Conservation (phyloP, 73 alveolate species). For the Paraurostyla sp. region DNA sequence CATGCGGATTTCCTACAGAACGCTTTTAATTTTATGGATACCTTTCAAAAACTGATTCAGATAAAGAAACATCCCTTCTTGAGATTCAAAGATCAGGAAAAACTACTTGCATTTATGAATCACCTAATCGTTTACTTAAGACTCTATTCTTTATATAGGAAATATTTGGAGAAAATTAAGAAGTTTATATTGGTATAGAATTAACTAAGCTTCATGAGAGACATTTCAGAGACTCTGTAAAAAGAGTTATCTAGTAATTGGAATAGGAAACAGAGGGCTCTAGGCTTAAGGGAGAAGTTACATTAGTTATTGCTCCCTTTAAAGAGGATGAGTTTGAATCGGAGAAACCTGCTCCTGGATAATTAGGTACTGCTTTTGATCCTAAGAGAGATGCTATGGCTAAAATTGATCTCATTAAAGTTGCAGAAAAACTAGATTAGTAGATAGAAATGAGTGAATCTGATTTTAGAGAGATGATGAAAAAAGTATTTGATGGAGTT, state of each 20-base stretch:
- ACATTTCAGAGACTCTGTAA: constrained; percentile 64
- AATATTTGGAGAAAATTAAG: constrained; percentile 79
- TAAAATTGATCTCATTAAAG: constrained; percentile 16
- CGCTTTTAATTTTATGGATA: constrained; percentile 83
- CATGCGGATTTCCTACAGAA: constrained; percentile 88
- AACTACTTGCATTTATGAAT: constrained; percentile 76
- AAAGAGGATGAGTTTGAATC: constrained; percentile 42
- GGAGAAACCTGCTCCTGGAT: too few species aligned
- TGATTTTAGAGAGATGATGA: constrained; percentile 42
- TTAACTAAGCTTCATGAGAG: constrained; percentile 85
- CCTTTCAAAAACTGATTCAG: constrained; percentile 70
- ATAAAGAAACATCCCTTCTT: constrained; percentile 60
- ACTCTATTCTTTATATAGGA: constrained; percentile 61
- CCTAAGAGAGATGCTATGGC: neutral
- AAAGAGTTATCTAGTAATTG: constrained; percentile 37
- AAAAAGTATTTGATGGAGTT: neutral
- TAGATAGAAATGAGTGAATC: constrained; percentile 53
- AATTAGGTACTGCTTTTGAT: constrained; percentile 34
- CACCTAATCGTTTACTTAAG: constrained; percentile 68
- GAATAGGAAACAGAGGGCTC: constrained; percentile 38
- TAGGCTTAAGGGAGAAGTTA: constrained; percentile 85
- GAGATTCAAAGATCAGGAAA: constrained; percentile 61
- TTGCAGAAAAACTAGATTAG: constrained; percentile 37
- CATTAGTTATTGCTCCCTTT: constrained; percentile 84
- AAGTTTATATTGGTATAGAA: constrained; percentile 82